Evolutionary conservation across 2,329 filamentous ascomycete genomes (phyloP), one percentile per base, ranked within the genome.

Genomic region (Alternaria sp.): DNA sequence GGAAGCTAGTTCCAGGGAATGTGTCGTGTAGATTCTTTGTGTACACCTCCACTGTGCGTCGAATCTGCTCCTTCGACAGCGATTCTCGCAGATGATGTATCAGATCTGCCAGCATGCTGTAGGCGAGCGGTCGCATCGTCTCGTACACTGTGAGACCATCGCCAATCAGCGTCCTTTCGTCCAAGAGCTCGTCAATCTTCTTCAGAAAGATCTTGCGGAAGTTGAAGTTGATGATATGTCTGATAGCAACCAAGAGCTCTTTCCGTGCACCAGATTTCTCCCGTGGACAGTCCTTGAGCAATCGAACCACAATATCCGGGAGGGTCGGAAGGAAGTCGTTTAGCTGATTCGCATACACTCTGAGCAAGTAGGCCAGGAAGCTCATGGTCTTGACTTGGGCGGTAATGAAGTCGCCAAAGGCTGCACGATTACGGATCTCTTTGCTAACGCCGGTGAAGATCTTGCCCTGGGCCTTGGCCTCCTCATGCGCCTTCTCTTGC

Each of bases 321-420:
- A 99, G 83, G 0, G 89, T 90, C 0, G 89, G 90, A 28, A 99
- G 82, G 71, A 99, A 98, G 70, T 99, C 95, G 11, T 89, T 88
- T 10, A 99, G 83, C 67, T 97, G 92, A 59, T 91, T 90, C 3
- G 93, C 89, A 78, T 97, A 97, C 49, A 96, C 91, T 44, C 95
- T 85, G 12, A 99, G 85, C 0, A 99, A 82, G 74, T 98, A 99
- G 1, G 96, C 96, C 68, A 99, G 79, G 73, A 99, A 99, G 73
- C 94, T 98, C 94, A 99, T 98, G 0, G 94, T 98, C 83, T 99
- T 98, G 16, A 99, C 95, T 78, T 99, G 96, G 1, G 94, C 93
- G 0, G 93, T 98, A 66, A 99, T 96, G 68, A 98, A 97, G 72
- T 99, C 96, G 36, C 94, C 95, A 81, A 98, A 99, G 0, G 94